Conservation (phyloP, 129 eudicot species). For the Heracleum sosnowskyi region DNA sequence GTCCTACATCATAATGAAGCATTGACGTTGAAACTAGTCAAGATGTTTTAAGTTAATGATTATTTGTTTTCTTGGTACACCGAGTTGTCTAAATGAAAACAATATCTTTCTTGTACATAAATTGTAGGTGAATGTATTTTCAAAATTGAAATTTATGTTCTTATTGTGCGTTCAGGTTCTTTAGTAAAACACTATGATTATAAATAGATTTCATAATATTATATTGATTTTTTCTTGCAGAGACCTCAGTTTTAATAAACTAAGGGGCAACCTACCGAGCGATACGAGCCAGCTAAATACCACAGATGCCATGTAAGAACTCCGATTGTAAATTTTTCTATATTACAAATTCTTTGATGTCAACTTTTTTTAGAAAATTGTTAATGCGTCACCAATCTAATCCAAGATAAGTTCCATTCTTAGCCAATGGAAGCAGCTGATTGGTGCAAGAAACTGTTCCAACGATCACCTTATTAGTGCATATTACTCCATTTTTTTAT, state of each 20-base stretch:
- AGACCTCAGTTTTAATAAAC: conserved; percentile 52
- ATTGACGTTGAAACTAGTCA: too few species aligned
- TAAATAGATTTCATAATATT: background rate
- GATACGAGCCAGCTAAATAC: conserved; percentile 8
- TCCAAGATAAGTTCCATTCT: background rate
- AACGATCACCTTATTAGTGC: background rate
- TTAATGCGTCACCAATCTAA: background rate
- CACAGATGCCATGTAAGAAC: conserved; percentile 30
- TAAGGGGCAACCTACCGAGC: conserved; percentile 41
- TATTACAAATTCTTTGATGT: background rate
- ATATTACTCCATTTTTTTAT: background rate
- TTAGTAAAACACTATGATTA: background rate
- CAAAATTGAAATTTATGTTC: background rate
- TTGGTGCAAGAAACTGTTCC: background rate
- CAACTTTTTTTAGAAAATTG: background rate
- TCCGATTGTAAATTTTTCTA: background rate
- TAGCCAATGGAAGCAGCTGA: background rate
- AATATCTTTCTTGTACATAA: too few species aligned
- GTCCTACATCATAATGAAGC: too few species aligned
- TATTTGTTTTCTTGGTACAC: too few species aligned
- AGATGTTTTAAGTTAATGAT: too few species aligned
- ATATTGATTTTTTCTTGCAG: conserved; percentile 25
- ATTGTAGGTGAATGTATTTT: too few species aligned
- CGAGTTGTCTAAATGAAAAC: too few species aligned
- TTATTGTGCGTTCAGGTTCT: background rate